Conservation (phyloP, 164 flowering plant species). For the Berberis thunbergii region DNA sequence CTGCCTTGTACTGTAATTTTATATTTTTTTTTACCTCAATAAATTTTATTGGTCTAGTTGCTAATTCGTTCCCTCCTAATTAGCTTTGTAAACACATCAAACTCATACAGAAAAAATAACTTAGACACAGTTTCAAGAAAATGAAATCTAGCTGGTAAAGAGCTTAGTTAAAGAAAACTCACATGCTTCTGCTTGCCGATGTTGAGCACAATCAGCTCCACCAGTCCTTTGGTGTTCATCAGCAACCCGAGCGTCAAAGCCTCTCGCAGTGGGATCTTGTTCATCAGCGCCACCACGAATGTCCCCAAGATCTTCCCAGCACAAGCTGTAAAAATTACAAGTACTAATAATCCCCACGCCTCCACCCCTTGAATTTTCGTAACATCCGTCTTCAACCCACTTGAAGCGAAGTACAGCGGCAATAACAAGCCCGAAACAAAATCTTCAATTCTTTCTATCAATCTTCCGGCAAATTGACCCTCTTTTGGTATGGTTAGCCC, state of each 20-base stretch:
- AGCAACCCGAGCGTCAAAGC: slow-evolving; percentile 45
- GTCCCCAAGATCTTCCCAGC: slow-evolving; percentile 29
- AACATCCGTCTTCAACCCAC: slow-evolving; percentile 31
- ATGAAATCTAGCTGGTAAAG: not conserved
- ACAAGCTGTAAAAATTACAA: slow-evolving; percentile 23
- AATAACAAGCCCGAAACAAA: slow-evolving; percentile 27
- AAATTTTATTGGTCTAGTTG: too few relatives aligned
- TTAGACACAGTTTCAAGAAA: too few relatives aligned
- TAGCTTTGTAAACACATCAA: too few relatives aligned
- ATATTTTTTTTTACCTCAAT: too few relatives aligned
- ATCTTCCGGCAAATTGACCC: slow-evolving; percentile 17
- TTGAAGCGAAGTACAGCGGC: slow-evolving; percentile 31
- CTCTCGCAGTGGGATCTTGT: slow-evolving; percentile 40
- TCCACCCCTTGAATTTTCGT: slow-evolving; percentile 14
- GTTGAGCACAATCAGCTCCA: not conserved
- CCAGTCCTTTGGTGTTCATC: slow-evolving; percentile 68
- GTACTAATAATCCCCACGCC: slow-evolving; percentile 28
- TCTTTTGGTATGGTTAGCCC: slow-evolving; percentile 28
- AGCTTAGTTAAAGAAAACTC: not conserved
- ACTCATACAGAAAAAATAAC: too few relatives aligned
- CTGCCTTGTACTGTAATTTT: too few relatives aligned
- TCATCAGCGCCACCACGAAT: slow-evolving; percentile 22
- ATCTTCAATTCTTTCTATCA: slow-evolving; percentile 30
- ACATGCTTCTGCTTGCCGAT: not conserved
- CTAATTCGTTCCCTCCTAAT: too few relatives aligned